These are phyloP conservation scores for Colletotrichum nymphaeae DNA, from an alignment of 2,329 filamentous ascomycete species.

Conservation along the genomic window DNA sequence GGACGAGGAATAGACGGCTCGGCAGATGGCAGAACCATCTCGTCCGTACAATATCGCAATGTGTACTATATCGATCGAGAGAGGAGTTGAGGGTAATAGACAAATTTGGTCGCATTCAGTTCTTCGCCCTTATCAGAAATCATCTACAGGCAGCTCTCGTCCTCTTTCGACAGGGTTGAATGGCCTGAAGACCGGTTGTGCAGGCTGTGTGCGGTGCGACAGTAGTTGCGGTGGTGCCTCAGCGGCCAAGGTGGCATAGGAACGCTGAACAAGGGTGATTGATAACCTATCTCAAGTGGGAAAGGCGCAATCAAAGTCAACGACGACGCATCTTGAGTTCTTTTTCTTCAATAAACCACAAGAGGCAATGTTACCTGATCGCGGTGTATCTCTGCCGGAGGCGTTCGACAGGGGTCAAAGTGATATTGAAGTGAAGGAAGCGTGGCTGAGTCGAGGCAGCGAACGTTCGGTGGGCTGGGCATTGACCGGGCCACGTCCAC, in stretches of 20 bases:
- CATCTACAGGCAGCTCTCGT: constrained; percentile 28
- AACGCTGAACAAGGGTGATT: background rate
- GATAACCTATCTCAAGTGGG: background rate
- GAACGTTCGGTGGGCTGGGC: constrained; percentile 17
- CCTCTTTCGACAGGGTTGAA: constrained; percentile 42
- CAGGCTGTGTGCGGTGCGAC: constrained; percentile 42
- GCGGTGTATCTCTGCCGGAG: background rate
- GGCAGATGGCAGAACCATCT: constrained; percentile 9
- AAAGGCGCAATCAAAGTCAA: constrained; percentile 4
- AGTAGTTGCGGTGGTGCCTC: constrained; percentile 38
- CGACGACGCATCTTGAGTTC: background rate
- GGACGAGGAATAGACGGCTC: constrained; percentile 58
- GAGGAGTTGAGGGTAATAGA: constrained; percentile 32
- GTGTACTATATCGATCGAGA: constrained; percentile 35
- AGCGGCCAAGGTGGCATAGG: constrained; percentile 21
- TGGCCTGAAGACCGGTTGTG: constrained; percentile 45
- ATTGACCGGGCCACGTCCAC: constrained; percentile 31
- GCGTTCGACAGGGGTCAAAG: background rate
- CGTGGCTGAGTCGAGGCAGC: constrained; percentile 21
- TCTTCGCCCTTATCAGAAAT: background rate
- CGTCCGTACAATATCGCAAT: constrained; percentile 26
- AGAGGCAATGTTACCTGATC: background rate
- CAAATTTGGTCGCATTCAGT: constrained; percentile 18
- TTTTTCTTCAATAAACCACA: background rate
- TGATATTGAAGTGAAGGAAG: constrained; percentile 7